A percentile compares a stretch with the other conserved stretches of the same genome.
Conservation (phyloP, 331 rosid genomes). For the Rosa hybrid region DNA sequence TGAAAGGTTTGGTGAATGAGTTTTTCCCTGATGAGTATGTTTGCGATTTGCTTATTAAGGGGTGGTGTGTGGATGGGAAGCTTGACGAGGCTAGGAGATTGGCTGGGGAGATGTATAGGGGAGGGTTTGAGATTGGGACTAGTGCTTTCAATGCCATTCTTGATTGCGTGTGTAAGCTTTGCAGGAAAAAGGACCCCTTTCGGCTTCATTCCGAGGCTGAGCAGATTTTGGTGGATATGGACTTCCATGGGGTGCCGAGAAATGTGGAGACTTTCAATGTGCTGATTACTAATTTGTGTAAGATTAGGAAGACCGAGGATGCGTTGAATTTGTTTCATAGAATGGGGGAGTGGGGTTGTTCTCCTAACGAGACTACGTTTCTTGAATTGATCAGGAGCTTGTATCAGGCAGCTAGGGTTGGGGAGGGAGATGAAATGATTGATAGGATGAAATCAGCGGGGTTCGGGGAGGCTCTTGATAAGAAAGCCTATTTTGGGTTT, state of each 20-base stretch:
- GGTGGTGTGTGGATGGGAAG: conserved; percentile 71
- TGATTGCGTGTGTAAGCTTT: conserved; percentile 69
- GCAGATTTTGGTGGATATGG: conserved; percentile 72
- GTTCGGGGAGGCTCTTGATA: conserved; percentile 44
- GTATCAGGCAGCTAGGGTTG: conserved; percentile 85
- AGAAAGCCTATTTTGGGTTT: conserved; percentile 64
- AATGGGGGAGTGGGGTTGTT: conserved; percentile 82
- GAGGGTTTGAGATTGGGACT: conserved; percentile 75
- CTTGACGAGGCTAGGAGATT: conserved; percentile 71
- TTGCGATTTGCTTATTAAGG: conserved; percentile 65
- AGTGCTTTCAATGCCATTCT: conserved; percentile 69
- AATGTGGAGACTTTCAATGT: conserved; percentile 84
- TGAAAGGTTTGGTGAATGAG: conserved; percentile 65
- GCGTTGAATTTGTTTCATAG: conserved; percentile 50
- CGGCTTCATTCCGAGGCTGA: conserved; percentile 60
- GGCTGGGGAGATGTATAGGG: conserved; percentile 79
- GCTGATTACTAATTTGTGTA: conserved; percentile 70
- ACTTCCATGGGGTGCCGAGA: conserved; percentile 65
- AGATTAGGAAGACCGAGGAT: conserved; percentile 76
- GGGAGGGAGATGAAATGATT: conserved; percentile 93
- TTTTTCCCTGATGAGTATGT: conserved; percentile 62
- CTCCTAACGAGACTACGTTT: conserved; percentile 57
- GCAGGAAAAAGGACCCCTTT: conserved; percentile 71
- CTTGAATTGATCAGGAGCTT: conserved; percentile 62
- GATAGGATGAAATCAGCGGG: conserved; percentile 86